These are phyloP conservation scores for Trametes sp. DNA, from an alignment of 1,284 basidiomycete genomes.

Conservation along the genomic window DNA sequence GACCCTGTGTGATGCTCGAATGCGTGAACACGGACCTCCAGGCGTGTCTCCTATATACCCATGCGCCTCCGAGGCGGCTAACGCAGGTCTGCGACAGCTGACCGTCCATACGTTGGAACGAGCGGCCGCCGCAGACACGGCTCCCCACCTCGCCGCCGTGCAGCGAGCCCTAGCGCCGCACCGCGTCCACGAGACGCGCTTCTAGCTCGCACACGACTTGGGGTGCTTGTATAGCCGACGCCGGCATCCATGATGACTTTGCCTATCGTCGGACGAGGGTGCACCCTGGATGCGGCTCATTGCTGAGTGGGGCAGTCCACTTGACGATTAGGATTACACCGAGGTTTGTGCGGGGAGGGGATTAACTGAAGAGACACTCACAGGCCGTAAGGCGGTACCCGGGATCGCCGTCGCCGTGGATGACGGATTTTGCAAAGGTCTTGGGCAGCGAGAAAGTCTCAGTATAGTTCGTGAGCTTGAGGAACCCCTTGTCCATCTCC, in stretches of 20 bases:
- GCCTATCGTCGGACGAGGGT: too few relatives aligned
- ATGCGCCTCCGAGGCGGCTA: not conserved
- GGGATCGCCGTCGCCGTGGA: slow-evolving; percentile 77
- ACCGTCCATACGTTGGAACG: not conserved
- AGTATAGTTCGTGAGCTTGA: slow-evolving; percentile 67
- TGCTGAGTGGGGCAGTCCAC: too few relatives aligned
- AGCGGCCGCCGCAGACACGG: not conserved
- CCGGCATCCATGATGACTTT: not conserved
- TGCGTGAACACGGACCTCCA: too few relatives aligned
- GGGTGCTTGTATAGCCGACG: not conserved
- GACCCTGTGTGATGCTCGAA: too few relatives aligned
- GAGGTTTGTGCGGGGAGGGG: too few relatives aligned
- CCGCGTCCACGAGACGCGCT: not conserved
- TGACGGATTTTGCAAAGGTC: slow-evolving; percentile 65
- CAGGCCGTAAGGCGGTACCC: slow-evolving; percentile 77
- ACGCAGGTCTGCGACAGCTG: not conserved
- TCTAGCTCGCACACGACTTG: slow-evolving; percentile 4
- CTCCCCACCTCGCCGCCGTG: not conserved
- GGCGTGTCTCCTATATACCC: too few relatives aligned
- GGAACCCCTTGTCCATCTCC: slow-evolving; percentile 60
- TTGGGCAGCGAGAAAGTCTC: slow-evolving; percentile 51
- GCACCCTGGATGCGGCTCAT: too few relatives aligned
- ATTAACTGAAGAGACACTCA: too few relatives aligned
- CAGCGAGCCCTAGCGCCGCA: not conserved
- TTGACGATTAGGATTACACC: too few relatives aligned